phyloP scores from a whole-genome alignment of 2,329 filamentous ascomycete species.

The Lasiodiplodia sp. region DNA sequence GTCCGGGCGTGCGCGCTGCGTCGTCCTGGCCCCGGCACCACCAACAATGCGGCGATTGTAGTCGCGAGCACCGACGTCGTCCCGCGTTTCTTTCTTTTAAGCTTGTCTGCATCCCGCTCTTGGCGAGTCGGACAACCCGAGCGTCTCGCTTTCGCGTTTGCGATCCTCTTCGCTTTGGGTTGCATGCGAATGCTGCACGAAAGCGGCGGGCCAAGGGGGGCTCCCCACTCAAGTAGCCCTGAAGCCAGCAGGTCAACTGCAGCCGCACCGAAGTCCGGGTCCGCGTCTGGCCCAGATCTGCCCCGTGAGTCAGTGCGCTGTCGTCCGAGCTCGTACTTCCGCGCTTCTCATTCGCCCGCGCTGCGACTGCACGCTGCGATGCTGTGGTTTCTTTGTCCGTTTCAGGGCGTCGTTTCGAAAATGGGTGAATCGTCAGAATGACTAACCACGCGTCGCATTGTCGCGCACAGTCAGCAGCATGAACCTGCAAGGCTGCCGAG shows the following conservation, averaged over 20 bases:
- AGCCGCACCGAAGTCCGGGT: conserved; percentile 1
- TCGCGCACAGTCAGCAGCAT: background rate
- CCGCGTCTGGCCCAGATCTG: background rate
- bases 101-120: conserved; percentile 3
- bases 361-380: background rate
- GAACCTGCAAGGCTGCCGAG: background rate
- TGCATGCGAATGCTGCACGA: background rate
- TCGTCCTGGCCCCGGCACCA: background rate
- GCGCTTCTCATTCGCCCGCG: background rate
- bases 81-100: conserved; percentile 1
- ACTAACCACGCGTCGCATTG: background rate
- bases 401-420: background rate
- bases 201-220: background rate
- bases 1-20: too few relatives aligned
- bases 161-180: background rate
- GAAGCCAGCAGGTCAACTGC: conserved; percentile 3
- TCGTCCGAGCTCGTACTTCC: background rate
- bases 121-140: background rate
- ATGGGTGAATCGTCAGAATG: background rate
- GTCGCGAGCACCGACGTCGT: background rate
- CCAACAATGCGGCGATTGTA: too few relatives aligned
- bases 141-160: conserved; percentile 4
- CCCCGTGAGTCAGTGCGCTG: background rate
- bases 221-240: background rate
- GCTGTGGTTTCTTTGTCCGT: background rate